These are phyloP conservation scores for Kurtzmaniella natalensis DNA, from an alignment of 1,139 yeast species.

Conservation along the genomic window DNA sequence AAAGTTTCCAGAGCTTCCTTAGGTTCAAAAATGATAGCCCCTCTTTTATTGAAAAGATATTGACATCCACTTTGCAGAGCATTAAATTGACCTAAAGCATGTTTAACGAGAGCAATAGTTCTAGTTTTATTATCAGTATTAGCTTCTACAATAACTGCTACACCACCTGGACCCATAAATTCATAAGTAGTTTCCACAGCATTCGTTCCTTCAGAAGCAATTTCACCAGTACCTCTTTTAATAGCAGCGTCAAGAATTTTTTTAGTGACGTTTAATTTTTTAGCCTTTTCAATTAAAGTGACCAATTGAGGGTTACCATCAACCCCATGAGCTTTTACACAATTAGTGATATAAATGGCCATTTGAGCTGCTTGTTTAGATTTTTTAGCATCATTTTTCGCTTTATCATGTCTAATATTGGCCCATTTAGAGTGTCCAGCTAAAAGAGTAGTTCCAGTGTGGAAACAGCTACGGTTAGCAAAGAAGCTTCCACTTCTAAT, in stretches of 20 bases:
- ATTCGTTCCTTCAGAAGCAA: slow-evolving; percentile 30
- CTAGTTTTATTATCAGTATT: slow-evolving; percentile 85
- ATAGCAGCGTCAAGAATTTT: slow-evolving; percentile 83
- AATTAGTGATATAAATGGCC: slow-evolving; percentile 69
- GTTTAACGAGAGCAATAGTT: slow-evolving; percentile 70
- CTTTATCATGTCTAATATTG: slow-evolving; percentile 88
- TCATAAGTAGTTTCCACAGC: slow-evolving; percentile 60
- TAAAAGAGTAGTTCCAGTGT: slow-evolving; percentile 10
- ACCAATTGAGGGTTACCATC: slow-evolving; percentile 71
- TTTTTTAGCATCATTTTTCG: slow-evolving; percentile 80
- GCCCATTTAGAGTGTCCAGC: slow-evolving; percentile 96
- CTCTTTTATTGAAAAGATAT: slow-evolving; percentile 73
- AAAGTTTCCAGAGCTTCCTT: slow-evolving; percentile 36
- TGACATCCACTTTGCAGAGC: slow-evolving; percentile 75
- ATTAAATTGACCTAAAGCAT: slow-evolving; percentile 66
- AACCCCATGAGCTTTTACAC: slow-evolving; percentile 54
- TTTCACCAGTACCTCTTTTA: slow-evolving; percentile 71
- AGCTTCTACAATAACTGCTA: slow-evolving; percentile 79
- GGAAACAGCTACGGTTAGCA: too few species aligned
- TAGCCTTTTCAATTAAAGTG: slow-evolving; percentile 75
- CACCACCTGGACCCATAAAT: slow-evolving; percentile 91
- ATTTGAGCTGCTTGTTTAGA: slow-evolving; percentile 68
- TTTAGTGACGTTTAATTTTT: slow-evolving; percentile 73
- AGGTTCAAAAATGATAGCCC: slow-evolving; percentile 55
- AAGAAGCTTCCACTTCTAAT: too few species aligned